Evolutionary conservation across 192 early-diverging fungal genomes (phyloP).

Genomic region (Backusella macrospora): DNA sequence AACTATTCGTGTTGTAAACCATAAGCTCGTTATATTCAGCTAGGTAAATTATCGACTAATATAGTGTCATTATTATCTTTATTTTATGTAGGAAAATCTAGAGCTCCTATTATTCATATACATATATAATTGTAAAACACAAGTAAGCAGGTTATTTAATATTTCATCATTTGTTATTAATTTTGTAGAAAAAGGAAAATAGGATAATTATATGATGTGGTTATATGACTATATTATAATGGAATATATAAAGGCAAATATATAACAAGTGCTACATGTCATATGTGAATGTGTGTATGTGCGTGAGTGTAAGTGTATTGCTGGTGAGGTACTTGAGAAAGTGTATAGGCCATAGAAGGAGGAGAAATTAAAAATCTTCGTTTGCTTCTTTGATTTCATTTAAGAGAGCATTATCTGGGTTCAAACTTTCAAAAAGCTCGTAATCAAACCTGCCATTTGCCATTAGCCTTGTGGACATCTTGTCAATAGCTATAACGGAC

Average conservation of each 20-base stretch:
- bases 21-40: no score
- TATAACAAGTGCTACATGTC: conserved; percentile 54
- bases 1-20: no score
- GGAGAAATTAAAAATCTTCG: conserved; percentile 30
- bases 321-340: conserved; percentile 93
- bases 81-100: no score
- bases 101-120: no score
- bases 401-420: conserved; percentile 63
- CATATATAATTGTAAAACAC: no score
- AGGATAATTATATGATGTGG: no score
- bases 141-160: no score
- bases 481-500: conserved; percentile 84
- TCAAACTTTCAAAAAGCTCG: conserved; percentile 59
- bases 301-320: conserved; percentile 86
- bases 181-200: no score
- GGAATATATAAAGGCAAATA: conserved; percentile 43
- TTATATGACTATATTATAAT: no score
- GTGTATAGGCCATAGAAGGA: conserved; percentile 42
- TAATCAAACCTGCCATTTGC: conserved; percentile 55
- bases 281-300: conserved; percentile 60
- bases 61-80: no score
- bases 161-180: no score
- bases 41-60: no score
- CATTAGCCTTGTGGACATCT: conserved; percentile 67
- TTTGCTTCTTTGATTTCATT: conserved; percentile 52